Base-by-base conservation (phyloP, 1,284 basidiomycete species). In the Ustilago loliicola region DNA sequence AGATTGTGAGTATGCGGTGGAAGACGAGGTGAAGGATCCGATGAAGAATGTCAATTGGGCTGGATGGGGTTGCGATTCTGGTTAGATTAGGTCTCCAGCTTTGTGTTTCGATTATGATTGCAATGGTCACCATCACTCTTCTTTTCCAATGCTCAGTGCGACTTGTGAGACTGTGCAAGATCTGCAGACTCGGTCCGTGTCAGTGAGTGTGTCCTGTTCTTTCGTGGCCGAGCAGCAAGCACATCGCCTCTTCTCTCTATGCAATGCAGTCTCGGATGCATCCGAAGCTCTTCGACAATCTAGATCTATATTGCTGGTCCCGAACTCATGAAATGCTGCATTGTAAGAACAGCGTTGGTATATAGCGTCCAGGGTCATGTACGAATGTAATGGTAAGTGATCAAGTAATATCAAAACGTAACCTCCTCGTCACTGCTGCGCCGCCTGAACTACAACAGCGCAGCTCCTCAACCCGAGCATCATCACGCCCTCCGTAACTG, bases 31-130 rank as follows among this genome's bases (percentile, higher is more conserved):
- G 6, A 60, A 48, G 34, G 71, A 74, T 58, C 64, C 64, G 48
- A 56, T 64, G 62, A 45, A 74, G 17, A 66, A 74, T 23, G n/a
- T 9, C 2, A 76, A 75, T 29, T 86, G 84, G 84, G 79, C 77
- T 2, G 74, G 67, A 1, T 86, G 84, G 84, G 84, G 84, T 17
- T 86, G 84, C 54, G 61, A 78, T 42, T 77, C 79, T 15, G 80
- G 75, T 47, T 83, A 62, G 48, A 50, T 8, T 81, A 62, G 45
- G 17, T 6, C 15, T 7, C 42, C 23, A 27, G 32, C 11, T 4
- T 29, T 6, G 13, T 29, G 25, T 27, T 29, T 27, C 25, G 17
- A 9, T 50, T 3, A 7, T 21, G 27, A 9, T 15, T 25, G 23
- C 25, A 50, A 45, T 21, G 42, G 11, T 45, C 42, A 3, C n/a